These are phyloP conservation scores for Penicillium odoratum DNA, from an alignment of 495 filamentous ascomycete species.

Conservation along the genomic window DNA sequence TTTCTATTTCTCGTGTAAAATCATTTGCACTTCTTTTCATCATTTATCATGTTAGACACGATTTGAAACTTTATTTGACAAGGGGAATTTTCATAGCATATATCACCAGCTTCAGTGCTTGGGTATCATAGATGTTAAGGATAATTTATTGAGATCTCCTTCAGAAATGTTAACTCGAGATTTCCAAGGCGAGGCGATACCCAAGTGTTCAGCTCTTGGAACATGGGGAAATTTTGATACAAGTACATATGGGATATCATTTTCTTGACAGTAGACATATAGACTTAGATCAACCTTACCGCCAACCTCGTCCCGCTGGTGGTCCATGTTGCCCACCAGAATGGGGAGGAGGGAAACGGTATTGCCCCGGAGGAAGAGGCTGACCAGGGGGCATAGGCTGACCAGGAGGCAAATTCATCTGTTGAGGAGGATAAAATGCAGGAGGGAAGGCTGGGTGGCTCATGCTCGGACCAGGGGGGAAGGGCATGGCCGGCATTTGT, in stretches of 20 bases:
- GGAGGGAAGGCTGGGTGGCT: conserved; percentile 30
- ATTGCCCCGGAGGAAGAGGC: conserved; percentile 38
- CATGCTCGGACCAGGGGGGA: conserved; percentile 22
- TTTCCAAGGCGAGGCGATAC: no score
- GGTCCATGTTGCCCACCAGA: conserved; percentile 22
- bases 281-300: background rate
- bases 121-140: no score
- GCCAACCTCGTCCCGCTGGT: background rate
- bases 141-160: no score
- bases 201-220: no score
- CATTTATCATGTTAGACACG: background rate
- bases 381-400: conserved; percentile 32
- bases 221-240: background rate
- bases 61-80: background rate
- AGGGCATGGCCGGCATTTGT: conserved; percentile 22
- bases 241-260: background rate
- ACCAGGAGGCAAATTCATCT: conserved; percentile 23
- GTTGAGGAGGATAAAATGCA: conserved; percentile 19
- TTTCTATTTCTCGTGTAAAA: conserved; percentile 16
- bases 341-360: conserved; percentile 42
- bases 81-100: background rate
- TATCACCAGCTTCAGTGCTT: background rate
- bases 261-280: conserved; percentile 2
- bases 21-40: conserved; percentile 3
- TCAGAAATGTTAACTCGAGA: no score